Conservation (phyloP, 805 yeast species). For the Lipomyces anomalus region DNA sequence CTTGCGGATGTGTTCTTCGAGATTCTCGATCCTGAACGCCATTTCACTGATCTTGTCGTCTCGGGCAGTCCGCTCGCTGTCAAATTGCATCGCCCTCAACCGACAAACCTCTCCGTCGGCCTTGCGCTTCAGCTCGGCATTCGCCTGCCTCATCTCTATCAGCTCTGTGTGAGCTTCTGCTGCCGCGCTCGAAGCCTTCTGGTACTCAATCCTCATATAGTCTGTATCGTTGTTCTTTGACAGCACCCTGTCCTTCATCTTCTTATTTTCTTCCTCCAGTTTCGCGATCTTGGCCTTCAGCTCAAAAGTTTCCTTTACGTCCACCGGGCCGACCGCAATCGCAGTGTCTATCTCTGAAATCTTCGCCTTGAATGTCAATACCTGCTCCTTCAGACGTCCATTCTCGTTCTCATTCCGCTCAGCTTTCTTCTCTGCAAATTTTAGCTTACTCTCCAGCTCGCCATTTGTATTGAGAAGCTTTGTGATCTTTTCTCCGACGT, state of each 20-base stretch:
- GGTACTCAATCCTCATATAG: constrained; percentile 41
- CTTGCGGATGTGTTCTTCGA: constrained; percentile 31
- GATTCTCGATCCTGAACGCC: constrained; percentile 25
- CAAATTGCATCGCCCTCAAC: constrained; percentile 28
- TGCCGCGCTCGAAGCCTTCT: constrained; percentile 31
- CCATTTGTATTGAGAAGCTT: constrained; percentile 4
- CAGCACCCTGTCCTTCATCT: constrained; percentile 40
- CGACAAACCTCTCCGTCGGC: constrained; percentile 27
- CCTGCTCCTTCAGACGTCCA: constrained; percentile 23
- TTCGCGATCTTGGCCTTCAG: constrained; percentile 43
- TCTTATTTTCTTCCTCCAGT: constrained; percentile 43
- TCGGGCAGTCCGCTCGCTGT: constrained; percentile 30
- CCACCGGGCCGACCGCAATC: constrained; percentile 26
- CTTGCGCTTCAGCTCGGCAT: constrained; percentile 20
- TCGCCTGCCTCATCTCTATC: constrained; percentile 27
- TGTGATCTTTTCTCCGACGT: constrained; percentile 10
- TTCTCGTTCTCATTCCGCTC: constrained; percentile 26
- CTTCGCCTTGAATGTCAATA: constrained; percentile 31
- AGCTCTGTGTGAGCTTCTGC: constrained; percentile 31
- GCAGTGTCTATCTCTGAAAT: constrained; percentile 30
- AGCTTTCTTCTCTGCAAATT: constrained; percentile 26
- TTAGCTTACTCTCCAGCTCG: constrained; percentile 22
- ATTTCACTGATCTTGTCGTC: constrained; percentile 30
- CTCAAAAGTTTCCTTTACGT: constrained; percentile 30
- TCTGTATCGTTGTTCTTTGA: constrained; percentile 52